Evolutionary conservation across 2,329 filamentous ascomycete species (phyloP).

Genomic region (Nannizziopsis arthrosporioides): DNA sequence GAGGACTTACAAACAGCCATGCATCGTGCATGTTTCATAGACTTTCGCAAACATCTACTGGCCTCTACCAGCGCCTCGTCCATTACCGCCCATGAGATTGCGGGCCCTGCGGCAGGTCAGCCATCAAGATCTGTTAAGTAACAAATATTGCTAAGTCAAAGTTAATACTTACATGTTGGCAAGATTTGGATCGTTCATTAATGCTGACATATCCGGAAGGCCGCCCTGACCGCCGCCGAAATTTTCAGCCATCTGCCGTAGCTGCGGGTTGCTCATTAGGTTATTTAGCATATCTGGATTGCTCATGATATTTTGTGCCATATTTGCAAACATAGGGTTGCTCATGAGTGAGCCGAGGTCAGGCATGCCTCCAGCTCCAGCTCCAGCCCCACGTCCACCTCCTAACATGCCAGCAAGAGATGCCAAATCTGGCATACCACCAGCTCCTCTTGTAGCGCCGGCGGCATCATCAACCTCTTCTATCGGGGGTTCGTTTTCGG

Average conservation of each 20-base stretch:
- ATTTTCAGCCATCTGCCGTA: conserved; percentile 75
- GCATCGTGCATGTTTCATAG: too few species aligned
- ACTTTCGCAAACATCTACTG: background rate
- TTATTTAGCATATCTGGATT: conserved; percentile 88
- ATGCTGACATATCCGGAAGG: conserved; percentile 70
- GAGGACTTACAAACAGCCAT: too few species aligned
- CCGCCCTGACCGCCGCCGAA: conserved; percentile 56
- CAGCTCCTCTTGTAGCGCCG: conserved; percentile 32
- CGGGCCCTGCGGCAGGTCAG: conserved; percentile 41
- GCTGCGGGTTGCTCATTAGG: conserved; percentile 83
- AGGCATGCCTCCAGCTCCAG: conserved; percentile 67
- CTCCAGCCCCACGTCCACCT: conserved; percentile 42
- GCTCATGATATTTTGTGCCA: conserved; percentile 95
- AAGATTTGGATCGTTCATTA: conserved; percentile 89
- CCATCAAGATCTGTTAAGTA: conserved; percentile 3
- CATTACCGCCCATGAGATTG: conserved; percentile 53
- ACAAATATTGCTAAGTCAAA: background rate
- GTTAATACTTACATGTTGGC: conserved; percentile 71
- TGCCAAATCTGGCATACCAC: conserved; percentile 59
- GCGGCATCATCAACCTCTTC: conserved; percentile 42
- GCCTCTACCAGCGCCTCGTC: conserved; percentile 16
- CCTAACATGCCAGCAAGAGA: conserved; percentile 63
- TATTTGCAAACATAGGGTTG: conserved; percentile 96
- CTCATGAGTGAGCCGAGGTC: conserved; percentile 80
- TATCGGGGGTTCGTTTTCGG: conserved; percentile 40